phyloP scores from a whole-genome alignment of 1,284 basidiomycete genomes.

The Cutaneotrichosporon arboriforme region DNA sequence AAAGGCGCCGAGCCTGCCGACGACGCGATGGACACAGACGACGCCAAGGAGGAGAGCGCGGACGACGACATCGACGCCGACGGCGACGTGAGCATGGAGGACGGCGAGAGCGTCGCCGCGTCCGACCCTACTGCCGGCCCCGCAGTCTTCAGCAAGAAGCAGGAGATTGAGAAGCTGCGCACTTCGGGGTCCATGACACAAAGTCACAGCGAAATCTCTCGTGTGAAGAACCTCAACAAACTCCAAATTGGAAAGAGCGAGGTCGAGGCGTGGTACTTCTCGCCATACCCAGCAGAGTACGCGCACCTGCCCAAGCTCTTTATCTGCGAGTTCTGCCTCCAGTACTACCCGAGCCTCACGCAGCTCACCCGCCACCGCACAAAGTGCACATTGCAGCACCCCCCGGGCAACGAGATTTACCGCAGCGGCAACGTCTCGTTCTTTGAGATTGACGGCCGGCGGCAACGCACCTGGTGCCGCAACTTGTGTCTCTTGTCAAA shows the following conservation, averaged over 20 bases:
- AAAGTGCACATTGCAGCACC: constrained; percentile 89
- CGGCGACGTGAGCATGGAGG: constrained; percentile 53
- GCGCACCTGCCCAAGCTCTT: constrained; percentile 91
- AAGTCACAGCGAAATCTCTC: constrained; percentile 90
- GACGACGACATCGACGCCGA: constrained; percentile 57
- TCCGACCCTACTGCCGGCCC: constrained; percentile 47
- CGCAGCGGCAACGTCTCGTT: constrained; percentile 93
- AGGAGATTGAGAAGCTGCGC: constrained; percentile 96
- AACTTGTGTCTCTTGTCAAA: constrained; percentile 96
- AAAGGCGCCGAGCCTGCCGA: constrained; percentile 50
- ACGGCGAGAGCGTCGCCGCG: constrained; percentile 48
- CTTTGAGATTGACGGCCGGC: constrained; percentile 96
- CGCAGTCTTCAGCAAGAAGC: constrained; percentile 79
- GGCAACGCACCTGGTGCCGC: constrained; percentile 93
- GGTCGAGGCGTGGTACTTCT: constrained; percentile 99
- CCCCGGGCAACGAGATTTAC: constrained; percentile 99
- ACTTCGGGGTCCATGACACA: constrained; percentile 99
- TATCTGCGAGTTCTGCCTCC: constrained; percentile 97
- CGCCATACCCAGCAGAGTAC: constrained; percentile 96
- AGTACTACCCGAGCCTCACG: constrained; percentile 78
- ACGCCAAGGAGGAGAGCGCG: constrained; percentile 49
- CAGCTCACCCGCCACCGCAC: constrained; percentile 85
- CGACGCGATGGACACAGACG: constrained; percentile 37
- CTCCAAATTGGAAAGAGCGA: constrained; percentile 94
- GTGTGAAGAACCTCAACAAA: constrained; percentile 97